phyloP scores from a whole-genome alignment of 2,329 filamentous ascomycete species.

The Chalaropsis ovoidea region DNA sequence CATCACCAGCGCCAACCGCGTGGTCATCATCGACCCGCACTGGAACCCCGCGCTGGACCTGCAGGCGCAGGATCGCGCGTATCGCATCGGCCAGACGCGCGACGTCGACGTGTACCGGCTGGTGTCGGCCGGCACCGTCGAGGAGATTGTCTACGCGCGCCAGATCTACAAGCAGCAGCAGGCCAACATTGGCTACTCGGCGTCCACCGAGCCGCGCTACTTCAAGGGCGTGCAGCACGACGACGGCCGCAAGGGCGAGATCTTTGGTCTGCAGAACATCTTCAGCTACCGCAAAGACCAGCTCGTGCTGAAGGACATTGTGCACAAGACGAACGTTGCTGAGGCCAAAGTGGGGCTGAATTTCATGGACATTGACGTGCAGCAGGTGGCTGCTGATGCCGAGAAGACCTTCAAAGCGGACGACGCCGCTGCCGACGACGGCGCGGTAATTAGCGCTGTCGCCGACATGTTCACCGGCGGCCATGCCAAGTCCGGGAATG shows the following conservation, averaged over 20 bases:
- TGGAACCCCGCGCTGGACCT: conserved; percentile 96
- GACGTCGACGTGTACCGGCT: conserved; percentile 94
- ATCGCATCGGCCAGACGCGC: conserved; percentile 83
- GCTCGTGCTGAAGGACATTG: conserved; percentile 80
- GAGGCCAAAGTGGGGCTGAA: conserved; percentile 79
- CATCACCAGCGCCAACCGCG: conserved; percentile 95
- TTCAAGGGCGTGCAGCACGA: conserved; percentile 90
- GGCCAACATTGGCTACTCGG: conserved; percentile 93
- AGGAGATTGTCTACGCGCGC: conserved; percentile 92
- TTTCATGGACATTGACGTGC: conserved; percentile 65
- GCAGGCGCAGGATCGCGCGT: conserved; percentile 91
- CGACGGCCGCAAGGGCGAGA: conserved; percentile 73
- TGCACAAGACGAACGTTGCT: conserved; percentile 96
- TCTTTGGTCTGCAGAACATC: conserved; percentile 82
- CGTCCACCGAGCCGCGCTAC: conserved; percentile 82
- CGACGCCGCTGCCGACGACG: conserved; percentile 41
- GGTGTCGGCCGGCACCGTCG: conserved; percentile 82
- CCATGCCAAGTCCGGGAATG: not conserved
- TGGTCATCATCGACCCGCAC: conserved; percentile 92
- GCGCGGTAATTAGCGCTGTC: not conserved
- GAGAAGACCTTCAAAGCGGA: conserved; percentile 40
- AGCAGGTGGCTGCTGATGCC: conserved; percentile 48
- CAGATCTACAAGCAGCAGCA: conserved; percentile 99
- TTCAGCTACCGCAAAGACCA: conserved; percentile 72
- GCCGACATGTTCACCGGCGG: not conserved